Percentiles rank a stretch among this genome's conserved stretches.
Evolutionary conservation across 352 stramenopile species (phyloP).

Genomic region (Phytophthora niederhauseri): DNA sequence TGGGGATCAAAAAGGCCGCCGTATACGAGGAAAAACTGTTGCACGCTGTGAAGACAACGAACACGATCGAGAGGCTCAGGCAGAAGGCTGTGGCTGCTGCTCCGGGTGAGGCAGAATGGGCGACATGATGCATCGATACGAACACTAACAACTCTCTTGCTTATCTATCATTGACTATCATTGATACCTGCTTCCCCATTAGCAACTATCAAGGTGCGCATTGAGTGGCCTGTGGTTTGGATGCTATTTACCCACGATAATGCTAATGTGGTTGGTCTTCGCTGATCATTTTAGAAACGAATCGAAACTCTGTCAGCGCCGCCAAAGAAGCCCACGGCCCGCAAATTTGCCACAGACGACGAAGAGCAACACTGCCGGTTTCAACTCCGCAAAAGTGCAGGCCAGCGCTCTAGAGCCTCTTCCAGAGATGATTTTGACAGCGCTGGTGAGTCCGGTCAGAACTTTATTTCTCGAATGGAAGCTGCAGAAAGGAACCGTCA

Average conservation of each 20-base stretch:
- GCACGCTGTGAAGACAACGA: slow-evolving; percentile 45
- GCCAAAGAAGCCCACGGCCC: slow-evolving; percentile 39
- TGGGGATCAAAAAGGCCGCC: slow-evolving; percentile 58
- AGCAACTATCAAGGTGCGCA: slow-evolving; percentile 39
- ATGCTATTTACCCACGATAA: background rate
- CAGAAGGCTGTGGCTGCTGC: slow-evolving; percentile 48
- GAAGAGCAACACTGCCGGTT: slow-evolving; percentile 82
- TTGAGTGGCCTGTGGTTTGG: background rate
- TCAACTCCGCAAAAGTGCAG: slow-evolving; percentile 36
- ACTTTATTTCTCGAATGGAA: slow-evolving; percentile 82
- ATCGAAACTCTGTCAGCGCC: slow-evolving; percentile 67
- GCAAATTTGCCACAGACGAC: slow-evolving; percentile 74
- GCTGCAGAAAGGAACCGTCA: slow-evolving; percentile 76
- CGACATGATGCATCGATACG: background rate
- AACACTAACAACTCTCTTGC: slow-evolving; percentile 7
- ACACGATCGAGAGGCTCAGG: slow-evolving; percentile 57
- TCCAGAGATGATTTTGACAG: slow-evolving; percentile 42
- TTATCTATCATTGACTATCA: background rate
- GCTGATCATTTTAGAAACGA: slow-evolving; percentile 48
- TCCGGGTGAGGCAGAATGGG: slow-evolving; percentile 40
- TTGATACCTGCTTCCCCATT: background rate
- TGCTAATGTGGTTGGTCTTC: background rate
- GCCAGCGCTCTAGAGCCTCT: slow-evolving; percentile 21
- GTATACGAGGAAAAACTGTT: slow-evolving; percentile 69
- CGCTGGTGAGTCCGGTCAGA: slow-evolving; percentile 25